Evolutionary conservation across 2,329 filamentous ascomycete genomes (phyloP).

Genomic region (Penicillium griseofulvum): DNA sequence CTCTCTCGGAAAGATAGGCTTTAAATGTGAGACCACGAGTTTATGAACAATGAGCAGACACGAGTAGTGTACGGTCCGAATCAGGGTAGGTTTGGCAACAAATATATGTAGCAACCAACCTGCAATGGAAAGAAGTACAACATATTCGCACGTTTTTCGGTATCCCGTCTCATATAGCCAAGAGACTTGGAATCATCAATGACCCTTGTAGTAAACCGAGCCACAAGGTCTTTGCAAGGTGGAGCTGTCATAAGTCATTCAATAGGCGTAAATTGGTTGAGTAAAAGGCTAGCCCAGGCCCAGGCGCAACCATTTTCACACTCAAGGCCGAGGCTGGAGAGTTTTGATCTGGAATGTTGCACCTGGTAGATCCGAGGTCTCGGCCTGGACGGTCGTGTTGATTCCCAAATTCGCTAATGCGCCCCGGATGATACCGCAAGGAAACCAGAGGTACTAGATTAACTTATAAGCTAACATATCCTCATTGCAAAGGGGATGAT

Average conservation of each 20-base stretch:
- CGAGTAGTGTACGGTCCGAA: slow-evolving; percentile 16
- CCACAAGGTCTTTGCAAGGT: not conserved
- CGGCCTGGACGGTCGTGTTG: slow-evolving; percentile 84
- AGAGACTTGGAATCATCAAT: not conserved
- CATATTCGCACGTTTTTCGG: not conserved
- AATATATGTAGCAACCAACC: slow-evolving; percentile 18
- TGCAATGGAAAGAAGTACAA: slow-evolving; percentile 17
- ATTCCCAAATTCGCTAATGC: slow-evolving; percentile 92
- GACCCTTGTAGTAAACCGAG: not conserved
- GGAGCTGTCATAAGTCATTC: not conserved
- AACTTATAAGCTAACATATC: slow-evolving; percentile 2
- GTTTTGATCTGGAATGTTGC: slow-evolving; percentile 97
- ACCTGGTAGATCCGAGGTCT: slow-evolving; percentile 78
- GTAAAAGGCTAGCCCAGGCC: slow-evolving; percentile 3
- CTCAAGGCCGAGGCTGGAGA: slow-evolving; percentile 63
- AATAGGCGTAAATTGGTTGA: not conserved
- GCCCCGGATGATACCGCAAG: slow-evolving; percentile 86
- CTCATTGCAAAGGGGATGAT: not conserved
- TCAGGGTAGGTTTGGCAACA: slow-evolving; percentile 13
- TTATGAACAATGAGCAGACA: slow-evolving; percentile 27
- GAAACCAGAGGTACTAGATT: slow-evolving; percentile 83
- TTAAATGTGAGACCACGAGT: slow-evolving; percentile 34
- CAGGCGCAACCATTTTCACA: not conserved
- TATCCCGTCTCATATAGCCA: not conserved
- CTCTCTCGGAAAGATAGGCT: slow-evolving; percentile 46